Evolutionary conservation across 305 asterid species (phyloP), one percentile per base, ranked within the genome.

Genomic region (Withania somnifera): DNA sequence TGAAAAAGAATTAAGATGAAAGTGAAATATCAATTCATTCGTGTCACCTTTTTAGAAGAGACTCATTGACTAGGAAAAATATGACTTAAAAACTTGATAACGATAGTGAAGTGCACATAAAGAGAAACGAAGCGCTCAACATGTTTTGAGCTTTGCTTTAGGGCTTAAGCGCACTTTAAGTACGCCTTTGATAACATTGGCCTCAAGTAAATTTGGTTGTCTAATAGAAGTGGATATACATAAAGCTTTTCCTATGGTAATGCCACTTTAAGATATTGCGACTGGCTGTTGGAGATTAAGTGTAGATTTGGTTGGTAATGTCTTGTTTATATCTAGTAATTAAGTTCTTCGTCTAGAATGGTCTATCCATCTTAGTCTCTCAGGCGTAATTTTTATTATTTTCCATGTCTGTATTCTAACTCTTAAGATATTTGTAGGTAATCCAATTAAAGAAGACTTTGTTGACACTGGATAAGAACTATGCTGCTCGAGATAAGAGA

Each of bases 391-490:
- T 50, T 45, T 73, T 58, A 24, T 47, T 24, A 4, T 24, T 2
- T 71, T 45, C 50, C 38, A 47, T 30, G 34, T 47, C 77, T 84
- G 38, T 60, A 40, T 79, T 80, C 67, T 34, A 52, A 42, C 11
- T 81, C 71, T 83, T 64, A 60, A 67, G 51, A 79, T 14, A 86
- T 86, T 79, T 87, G 84, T 84, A 94, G 98, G 97, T 88, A 69
- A 88, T 88, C 38, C 92, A 87, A 87, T 79, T 94, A 87, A 89
- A 87, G 92, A 91, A 84, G 83, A 91, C 91, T 40, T 90, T 96
- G 51, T 90, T 88, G 7, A 90, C 94, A 54, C 76, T 94, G 94
- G 98, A 94, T 87, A 88, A 87, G 84, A 94, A 96, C 83, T 96
- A 88, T 75, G 97, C 98, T 82, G 97, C 96, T 78, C 92, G 86